Base-by-base conservation (phyloP, 768 basidiomycete species). In the Xerocomellus intermedius region DNA sequence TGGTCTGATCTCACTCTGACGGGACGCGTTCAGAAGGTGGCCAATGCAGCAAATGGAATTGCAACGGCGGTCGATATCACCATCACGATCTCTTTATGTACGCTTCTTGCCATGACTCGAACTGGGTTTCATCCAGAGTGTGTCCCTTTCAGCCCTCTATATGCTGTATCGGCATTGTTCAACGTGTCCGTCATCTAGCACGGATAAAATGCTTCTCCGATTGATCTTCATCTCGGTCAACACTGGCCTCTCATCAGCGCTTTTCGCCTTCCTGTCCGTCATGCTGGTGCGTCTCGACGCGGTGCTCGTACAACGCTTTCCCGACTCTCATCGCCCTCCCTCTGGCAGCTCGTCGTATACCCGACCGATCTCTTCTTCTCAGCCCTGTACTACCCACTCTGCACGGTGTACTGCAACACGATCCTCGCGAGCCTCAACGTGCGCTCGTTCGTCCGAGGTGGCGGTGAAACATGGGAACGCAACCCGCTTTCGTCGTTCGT, bases 341-440 rank as follows among this genome's bases (percentile, higher is more conserved):
- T 30, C 28, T 30, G 22, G 14, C 50, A 68, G 65, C 56, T 66
- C 7, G 60, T 62, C 35, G 24, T 60, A 48, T 67, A 64, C 28
- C 68, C 67, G 8, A 55, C 50, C 47, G 48, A 68, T 37, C 61
- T 63, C 49, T 54, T 64, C 42, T 59, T 64, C 44, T 56, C 50
- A 14, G 62, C 58, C 6, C 16, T 72, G 37, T 73, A 67, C 47
- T 69, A 60, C 42, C 67, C 73, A 5, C 58, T 73, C 22, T 68
- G 70, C 43, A 62, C 67, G 28, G 56, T 72, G 14, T 74, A 74
- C 42, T 65, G 71, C 44, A 71, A 69, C 56, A 67, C 72, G 22
- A 45, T 74, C 4, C 64, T 75, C 32, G 68, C 64, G 43, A 75
- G 62, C 54, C 62, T 73, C 48, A 69, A 74, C 28, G 60, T 63